Base-by-base conservation (phyloP, 2,329 filamentous ascomycete genomes). In the Chaetomiaceae sp. region DNA sequence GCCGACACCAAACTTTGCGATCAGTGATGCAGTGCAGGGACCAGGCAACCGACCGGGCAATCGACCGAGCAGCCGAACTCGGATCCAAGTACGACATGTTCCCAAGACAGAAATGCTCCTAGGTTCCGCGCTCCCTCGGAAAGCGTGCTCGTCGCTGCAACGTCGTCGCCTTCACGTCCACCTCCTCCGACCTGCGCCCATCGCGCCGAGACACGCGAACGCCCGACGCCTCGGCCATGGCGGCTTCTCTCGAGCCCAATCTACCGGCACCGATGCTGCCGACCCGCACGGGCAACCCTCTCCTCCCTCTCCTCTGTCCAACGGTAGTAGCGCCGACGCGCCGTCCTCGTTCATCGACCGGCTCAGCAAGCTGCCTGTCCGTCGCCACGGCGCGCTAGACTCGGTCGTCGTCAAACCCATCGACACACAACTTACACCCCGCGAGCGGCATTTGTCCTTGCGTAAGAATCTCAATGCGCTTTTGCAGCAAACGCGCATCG, bases 91-190 rank as follows among this genome's bases (percentile, higher is more conserved):
- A 44, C 41, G 48, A 54, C 44, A 74, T 74, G 71, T 57, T 51
- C 61, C 60, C 50, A 51, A 65, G 60, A 71, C 73, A 68, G 69
- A 61, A 68, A 75, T 75, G 73, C 72, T 66, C 65, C 65, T 71
- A 64, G 70, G 71, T 67, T 68, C 71, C 68, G 68, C 66, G 58
- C 65, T 67, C 62, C 54, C 66, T 65, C 71, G 70, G 70, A 70
- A 71, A 66, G 66, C 65, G 19, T 45, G 48, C 39, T 42, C 35
- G 7, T 30, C 21, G 23, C 40, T 39, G 13, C 12, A 43, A 33
- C 41, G 37, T 45, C 31, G 37, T 30, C 34, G 25, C 17, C 20
- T 17, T n/a, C 35, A 30, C 31, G 3, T 31, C 13, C 27, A n/a
- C 3, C 21, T 25, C 25, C 9, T 14, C 5, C 6, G 25, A 27